Evolutionary conservation across 2,329 filamentous ascomycete genomes (phyloP).

Genomic region (Coccinonectria pachysandricola): DNA sequence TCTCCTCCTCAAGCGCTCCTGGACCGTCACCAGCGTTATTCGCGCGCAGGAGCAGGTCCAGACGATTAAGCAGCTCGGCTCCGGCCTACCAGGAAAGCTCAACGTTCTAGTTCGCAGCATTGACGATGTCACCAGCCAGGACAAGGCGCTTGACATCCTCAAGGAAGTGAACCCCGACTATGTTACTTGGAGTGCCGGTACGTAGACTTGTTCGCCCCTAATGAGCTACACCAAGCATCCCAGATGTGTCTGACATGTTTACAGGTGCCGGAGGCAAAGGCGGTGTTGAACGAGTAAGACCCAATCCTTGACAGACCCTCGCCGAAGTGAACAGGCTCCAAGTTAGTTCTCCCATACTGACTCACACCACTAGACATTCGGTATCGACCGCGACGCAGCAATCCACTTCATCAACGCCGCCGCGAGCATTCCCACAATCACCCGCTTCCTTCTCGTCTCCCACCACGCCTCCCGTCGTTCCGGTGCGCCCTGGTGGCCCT

Average conservation of each 20-base stretch:
- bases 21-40: conserved; percentile 71
- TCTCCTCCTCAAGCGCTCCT: conserved; percentile 61
- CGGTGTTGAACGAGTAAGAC: conserved; percentile 36
- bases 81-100: conserved; percentile 50
- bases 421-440: conserved; percentile 41
- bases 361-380: conserved; percentile 39
- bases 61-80: conserved; percentile 51
- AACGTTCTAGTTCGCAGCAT: conserved; percentile 61
- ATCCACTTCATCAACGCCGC: conserved; percentile 52
- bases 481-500: conserved; percentile 46
- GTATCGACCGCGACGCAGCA: conserved; percentile 54
- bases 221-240: neutral
- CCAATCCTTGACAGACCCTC: too few species aligned
- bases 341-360: too few species aligned
- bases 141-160: conserved; percentile 52
- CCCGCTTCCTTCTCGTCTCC: conserved; percentile 55
- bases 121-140: conserved; percentile 56
- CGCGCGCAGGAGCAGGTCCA: conserved; percentile 58
- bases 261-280: conserved; percentile 49
- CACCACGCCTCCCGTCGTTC: conserved; percentile 44
- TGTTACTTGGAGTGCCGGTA: conserved; percentile 59
- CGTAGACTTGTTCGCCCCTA: conserved; percentile 7
- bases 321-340: too few species aligned
- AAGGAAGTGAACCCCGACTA: conserved; percentile 52
- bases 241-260: conserved; percentile 5